Percentiles rank a stretch among this genome's conserved stretches.
These are phyloP conservation scores for Fraxinus quadrangulata DNA, from an alignment of 257 asterid genomes.

Conservation along the genomic window DNA sequence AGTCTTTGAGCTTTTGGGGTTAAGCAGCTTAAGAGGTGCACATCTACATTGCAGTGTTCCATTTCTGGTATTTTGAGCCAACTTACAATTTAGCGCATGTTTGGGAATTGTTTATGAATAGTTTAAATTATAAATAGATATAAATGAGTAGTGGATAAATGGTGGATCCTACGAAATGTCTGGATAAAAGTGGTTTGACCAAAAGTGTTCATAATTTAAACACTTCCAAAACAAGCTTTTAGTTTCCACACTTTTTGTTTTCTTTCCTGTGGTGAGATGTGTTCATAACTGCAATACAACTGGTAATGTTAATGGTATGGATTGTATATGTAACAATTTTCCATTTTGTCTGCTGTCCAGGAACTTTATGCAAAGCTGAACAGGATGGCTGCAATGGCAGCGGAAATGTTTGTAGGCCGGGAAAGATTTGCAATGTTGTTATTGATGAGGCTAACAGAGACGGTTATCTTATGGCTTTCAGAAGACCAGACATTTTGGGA, in stretches of 20 bases:
- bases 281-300: not conserved
- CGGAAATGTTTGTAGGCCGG: constrained; percentile 95
- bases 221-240: too few relatives aligned
- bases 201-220: too few relatives aligned
- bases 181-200: too few relatives aligned
- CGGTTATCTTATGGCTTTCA: constrained; percentile 93
- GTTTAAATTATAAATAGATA: too few relatives aligned
- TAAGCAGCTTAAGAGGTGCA: constrained; percentile 1
- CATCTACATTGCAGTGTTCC: not conserved
- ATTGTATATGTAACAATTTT: constrained; percentile 21
- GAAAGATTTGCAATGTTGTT: constrained; percentile 91
- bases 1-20: not conserved
- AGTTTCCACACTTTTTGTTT: not conserved
- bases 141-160: too few relatives aligned
- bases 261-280: not conserved
- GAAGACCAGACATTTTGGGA: constrained; percentile 98
- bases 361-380: constrained; percentile 87
- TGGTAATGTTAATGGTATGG: constrained; percentile 5
- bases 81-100: not conserved
- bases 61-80: not conserved
- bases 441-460: constrained; percentile 96
- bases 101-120: too few relatives aligned
- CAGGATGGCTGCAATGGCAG: constrained; percentile 82
- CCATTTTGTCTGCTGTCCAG: constrained; percentile 42
- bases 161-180: too few relatives aligned